These are phyloP conservation scores for Fusarium sp. DNA, from an alignment of 2,329 filamentous ascomycete genomes.

Conservation along the genomic window DNA sequence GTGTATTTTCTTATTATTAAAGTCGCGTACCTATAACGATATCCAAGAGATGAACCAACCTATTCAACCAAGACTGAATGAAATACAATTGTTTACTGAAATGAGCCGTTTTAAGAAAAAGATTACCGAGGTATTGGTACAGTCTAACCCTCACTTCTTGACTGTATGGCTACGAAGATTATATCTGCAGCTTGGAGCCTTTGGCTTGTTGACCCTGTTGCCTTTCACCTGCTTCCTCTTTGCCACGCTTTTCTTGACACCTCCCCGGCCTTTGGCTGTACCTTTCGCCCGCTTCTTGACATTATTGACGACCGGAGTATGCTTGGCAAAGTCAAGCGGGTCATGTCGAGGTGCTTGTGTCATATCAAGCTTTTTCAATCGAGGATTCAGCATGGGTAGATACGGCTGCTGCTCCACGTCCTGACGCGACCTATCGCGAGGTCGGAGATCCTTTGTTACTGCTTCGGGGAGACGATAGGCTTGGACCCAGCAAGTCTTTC, in stretches of 20 bases:
- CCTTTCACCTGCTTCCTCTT: neutral
- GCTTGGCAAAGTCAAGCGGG: constrained; percentile 2
- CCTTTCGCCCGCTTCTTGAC: neutral
- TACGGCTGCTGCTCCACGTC: neutral
- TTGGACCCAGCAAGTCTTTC: neutral
- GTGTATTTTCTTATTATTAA: no score
- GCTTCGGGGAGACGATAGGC: neutral
- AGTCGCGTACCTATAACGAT: no score
- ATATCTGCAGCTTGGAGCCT: neutral
- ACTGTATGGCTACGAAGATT: neutral
- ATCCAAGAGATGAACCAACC: neutral
- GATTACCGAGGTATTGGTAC: neutral
- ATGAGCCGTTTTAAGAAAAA: neutral
- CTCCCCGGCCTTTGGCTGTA: neutral
- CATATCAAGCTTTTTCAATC: rapidly evolving
- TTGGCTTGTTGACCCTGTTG: neutral
- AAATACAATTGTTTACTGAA: neutral
- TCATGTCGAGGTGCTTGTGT: neutral
- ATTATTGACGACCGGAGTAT: neutral
- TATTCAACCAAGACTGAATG: neutral
- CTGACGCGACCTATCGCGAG: neutral
- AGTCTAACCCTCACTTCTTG: neutral
- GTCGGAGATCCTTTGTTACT: neutral
- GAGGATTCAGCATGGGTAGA: neutral
- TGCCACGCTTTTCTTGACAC: neutral